A percentile compares a stretch with the other conserved stretches of the same genome.
Evolutionary conservation across 2,329 filamentous ascomycete genomes (phyloP).

Genomic region (Talaromyces sp.): DNA sequence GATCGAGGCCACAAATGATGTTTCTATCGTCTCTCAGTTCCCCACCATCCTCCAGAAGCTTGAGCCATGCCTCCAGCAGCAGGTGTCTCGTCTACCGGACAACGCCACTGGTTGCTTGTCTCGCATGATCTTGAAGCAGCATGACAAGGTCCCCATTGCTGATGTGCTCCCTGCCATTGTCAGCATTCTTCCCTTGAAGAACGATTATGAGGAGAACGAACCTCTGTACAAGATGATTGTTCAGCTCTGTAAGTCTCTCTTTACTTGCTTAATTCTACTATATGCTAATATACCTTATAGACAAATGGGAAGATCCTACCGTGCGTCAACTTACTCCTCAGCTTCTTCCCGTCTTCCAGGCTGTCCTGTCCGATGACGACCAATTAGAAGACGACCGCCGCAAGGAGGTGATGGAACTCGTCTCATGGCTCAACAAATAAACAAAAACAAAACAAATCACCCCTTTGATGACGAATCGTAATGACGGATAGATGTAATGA

Average conservation of each 20-base stretch:
- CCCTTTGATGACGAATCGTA: conserved; percentile 11
- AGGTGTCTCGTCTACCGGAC: conserved; percentile 79
- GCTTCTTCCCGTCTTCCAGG: conserved; percentile 47
- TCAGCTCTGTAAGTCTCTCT: conserved; percentile 67
- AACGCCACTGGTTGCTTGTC: conserved; percentile 89
- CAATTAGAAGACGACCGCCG: conserved; percentile 50
- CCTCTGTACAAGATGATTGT: conserved; percentile 89
- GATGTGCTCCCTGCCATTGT: conserved; percentile 81
- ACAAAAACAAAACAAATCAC: neutral
- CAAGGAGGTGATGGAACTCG: conserved; percentile 46
- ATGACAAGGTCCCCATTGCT: conserved; percentile 73
- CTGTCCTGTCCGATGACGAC: conserved; percentile 45
- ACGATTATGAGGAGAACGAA: conserved; percentile 95
- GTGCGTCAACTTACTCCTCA: conserved; percentile 46
- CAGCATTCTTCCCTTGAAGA: conserved; percentile 76
- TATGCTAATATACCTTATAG: conserved; percentile 19
- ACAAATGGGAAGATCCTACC: conserved; percentile 48
- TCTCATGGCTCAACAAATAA: conserved; percentile 46
- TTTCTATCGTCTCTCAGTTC: conserved; percentile 72
- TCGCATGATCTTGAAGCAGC: conserved; percentile 87
- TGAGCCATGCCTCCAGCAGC: conserved; percentile 74
- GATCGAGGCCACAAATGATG: conserved; percentile 70
- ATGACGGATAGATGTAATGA: conserved; percentile 17
- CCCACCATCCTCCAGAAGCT: conserved; percentile 77
- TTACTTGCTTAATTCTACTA: neutral